phyloP scores from a whole-genome alignment of 345 rosid genomes.

The Pistacia integerrima region DNA sequence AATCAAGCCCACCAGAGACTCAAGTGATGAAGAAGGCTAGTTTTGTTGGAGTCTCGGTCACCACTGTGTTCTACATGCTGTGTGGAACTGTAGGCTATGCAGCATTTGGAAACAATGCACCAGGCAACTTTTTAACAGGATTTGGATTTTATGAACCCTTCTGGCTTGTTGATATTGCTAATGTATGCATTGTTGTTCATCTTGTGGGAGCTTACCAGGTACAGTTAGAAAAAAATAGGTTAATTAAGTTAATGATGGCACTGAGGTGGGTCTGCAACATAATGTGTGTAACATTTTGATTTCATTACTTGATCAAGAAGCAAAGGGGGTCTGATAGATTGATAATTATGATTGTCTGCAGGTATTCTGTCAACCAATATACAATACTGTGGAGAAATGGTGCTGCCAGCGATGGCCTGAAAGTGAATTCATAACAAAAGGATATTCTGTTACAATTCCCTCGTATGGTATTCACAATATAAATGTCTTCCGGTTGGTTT shows the following conservation, averaged over 20 bases:
- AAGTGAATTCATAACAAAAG: slow-evolving; percentile 52
- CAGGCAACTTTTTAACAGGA: slow-evolving; percentile 87
- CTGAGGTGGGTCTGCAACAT: no score
- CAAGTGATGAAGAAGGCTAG: slow-evolving; percentile 67
- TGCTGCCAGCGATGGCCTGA: slow-evolving; percentile 58
- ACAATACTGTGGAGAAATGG: slow-evolving; percentile 50
- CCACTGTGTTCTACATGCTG: slow-evolving; percentile 69
- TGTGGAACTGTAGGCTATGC: slow-evolving; percentile 89
- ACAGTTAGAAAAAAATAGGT: not conserved
- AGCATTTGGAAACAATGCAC: slow-evolving; percentile 79
- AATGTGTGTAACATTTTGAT: no score
- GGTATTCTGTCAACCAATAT: slow-evolving; percentile 80
- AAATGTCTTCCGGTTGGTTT: slow-evolving; percentile 61
- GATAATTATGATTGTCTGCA: slow-evolving; percentile 8
- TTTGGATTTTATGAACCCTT: slow-evolving; percentile 86
- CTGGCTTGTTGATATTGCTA: slow-evolving; percentile 83
- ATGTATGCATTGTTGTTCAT: slow-evolving; percentile 76
- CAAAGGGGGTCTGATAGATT: no score
- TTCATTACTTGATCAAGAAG: no score
- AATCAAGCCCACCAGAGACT: slow-evolving; percentile 64
- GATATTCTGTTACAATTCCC: slow-evolving; percentile 41
- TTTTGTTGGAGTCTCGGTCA: slow-evolving; percentile 47
- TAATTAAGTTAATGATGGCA: no score
- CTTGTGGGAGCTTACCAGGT: slow-evolving; percentile 92
- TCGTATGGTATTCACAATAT: slow-evolving; percentile 38